Evolutionary conservation across 2,329 filamentous ascomycete genomes (phyloP).

Genomic region (Dactylellina parvicollis): DNA sequence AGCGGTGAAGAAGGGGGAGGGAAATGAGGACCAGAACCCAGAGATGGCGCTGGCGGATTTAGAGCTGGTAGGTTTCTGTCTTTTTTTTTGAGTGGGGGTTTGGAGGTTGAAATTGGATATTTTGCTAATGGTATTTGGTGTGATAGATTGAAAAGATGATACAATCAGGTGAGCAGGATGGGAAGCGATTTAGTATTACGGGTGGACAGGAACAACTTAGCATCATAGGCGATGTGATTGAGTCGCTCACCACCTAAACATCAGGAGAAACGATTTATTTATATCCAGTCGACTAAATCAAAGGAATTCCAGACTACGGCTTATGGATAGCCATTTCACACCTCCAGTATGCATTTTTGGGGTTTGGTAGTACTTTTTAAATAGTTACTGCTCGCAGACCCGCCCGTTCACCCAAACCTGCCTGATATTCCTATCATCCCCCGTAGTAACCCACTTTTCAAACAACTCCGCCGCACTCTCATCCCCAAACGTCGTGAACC

Average conservation of each 20-base stretch:
- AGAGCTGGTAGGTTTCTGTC: slow-evolving; percentile 64
- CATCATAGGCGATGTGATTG: slow-evolving; percentile 39
- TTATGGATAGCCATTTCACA: no score
- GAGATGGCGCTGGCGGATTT: slow-evolving; percentile 71
- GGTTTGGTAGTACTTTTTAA: no score
- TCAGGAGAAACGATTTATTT: background rate
- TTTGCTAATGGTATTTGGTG: slow-evolving; percentile 51
- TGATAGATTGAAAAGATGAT: slow-evolving; percentile 60
- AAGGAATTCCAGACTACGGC: background rate
- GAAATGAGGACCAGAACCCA: slow-evolving; percentile 67
- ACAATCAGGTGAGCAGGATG: slow-evolving; percentile 59
- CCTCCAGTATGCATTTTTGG: no score
- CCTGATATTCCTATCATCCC: slow-evolving; percentile 53
- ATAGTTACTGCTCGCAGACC: background rate
- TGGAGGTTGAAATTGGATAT: slow-evolving; percentile 55
- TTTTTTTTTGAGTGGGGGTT: background rate
- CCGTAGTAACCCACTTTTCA: slow-evolving; percentile 53
- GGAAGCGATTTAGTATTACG: slow-evolving; percentile 49
- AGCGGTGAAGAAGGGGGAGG: slow-evolving; percentile 64
- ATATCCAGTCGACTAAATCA: background rate
- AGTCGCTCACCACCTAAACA: slow-evolving; percentile 10
- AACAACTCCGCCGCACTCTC: slow-evolving; percentile 48
- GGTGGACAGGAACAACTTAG: slow-evolving; percentile 45
- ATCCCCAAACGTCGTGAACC: slow-evolving; percentile 41
- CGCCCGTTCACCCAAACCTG: slow-evolving; percentile 56